Evolutionary conservation across 345 rosid genomes (phyloP).

Genomic region (Capsella bursapastoris): DNA sequence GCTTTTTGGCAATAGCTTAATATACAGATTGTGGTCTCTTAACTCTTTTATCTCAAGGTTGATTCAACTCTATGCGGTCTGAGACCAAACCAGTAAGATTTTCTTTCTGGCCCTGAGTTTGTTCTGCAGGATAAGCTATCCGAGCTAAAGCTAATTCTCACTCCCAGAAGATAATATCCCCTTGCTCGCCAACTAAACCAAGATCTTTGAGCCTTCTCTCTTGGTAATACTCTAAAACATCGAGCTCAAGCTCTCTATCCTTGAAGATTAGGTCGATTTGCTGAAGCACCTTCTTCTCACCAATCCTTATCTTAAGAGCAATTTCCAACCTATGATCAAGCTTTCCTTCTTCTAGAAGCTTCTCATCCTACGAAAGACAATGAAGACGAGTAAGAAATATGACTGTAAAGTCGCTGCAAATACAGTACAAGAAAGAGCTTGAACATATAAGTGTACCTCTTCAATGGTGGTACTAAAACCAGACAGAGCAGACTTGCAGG

Average conservation of each 20-base stretch:
- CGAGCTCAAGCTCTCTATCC: slow-evolving; percentile 70
- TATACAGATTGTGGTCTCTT: slow-evolving; percentile 30
- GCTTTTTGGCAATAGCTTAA: slow-evolving; percentile 41
- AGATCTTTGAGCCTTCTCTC: slow-evolving; percentile 89
- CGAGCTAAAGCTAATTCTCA: slow-evolving; percentile 35
- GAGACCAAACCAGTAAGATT: slow-evolving; percentile 24
- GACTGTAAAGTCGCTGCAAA: slow-evolving; percentile 6
- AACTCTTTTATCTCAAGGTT: not conserved
- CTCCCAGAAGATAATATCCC: slow-evolving; percentile 98
- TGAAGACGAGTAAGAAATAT: slow-evolving; percentile 17
- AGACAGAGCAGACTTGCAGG: slow-evolving; percentile 84
- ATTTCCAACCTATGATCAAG: slow-evolving; percentile 56
- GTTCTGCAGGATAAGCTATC: slow-evolving; percentile 25
- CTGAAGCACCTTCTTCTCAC: slow-evolving; percentile 86
- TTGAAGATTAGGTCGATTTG: slow-evolving; percentile 68
- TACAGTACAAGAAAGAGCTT: slow-evolving; percentile 16
- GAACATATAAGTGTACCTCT: slow-evolving; percentile 54
- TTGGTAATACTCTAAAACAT: slow-evolving; percentile 83
- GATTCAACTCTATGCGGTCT: slow-evolving; percentile 28
- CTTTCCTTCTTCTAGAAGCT: slow-evolving; percentile 54
- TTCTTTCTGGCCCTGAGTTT: slow-evolving; percentile 31
- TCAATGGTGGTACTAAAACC: slow-evolving; percentile 69
- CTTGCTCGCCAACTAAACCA: slow-evolving; percentile 94
- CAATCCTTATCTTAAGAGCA: slow-evolving; percentile 71
- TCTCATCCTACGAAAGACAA: slow-evolving; percentile 67